These are phyloP conservation scores for Tetraselmis chui DNA, from an alignment of 139 green algal genomes.

Conservation along the genomic window DNA sequence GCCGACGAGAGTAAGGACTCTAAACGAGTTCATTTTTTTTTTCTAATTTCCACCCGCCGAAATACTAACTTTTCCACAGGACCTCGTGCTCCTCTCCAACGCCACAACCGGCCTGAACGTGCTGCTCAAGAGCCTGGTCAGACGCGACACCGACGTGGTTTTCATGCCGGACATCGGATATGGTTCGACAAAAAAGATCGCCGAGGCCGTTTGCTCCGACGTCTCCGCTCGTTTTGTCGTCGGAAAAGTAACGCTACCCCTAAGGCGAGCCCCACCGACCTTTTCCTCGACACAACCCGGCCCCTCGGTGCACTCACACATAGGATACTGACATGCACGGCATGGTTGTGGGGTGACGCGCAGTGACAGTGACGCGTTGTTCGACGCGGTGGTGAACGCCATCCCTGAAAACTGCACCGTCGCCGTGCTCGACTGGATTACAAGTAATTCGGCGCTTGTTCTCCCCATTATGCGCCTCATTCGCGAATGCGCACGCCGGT, in stretches of 20 bases:
- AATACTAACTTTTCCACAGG: too few species aligned
- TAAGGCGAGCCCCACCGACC: constrained; percentile 11
- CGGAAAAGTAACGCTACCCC: constrained; percentile 34
- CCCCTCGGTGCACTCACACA: neutral
- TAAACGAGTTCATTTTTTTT: too few species aligned
- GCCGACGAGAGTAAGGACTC: too few species aligned
- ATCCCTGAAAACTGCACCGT: constrained; percentile 35
- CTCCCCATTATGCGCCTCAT: constrained; percentile 45
- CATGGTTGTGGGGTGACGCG: neutral
- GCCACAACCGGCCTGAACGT: constrained; percentile 60
- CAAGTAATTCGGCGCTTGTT: constrained; percentile 52
- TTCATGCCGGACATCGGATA: constrained; percentile 37
- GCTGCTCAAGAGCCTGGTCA: constrained; percentile 32
- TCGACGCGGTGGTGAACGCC: constrained; percentile 30
- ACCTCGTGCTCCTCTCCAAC: constrained; percentile 63
- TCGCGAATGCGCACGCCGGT: constrained; percentile 40
- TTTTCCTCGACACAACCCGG: neutral
- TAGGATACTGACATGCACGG: too few species aligned
- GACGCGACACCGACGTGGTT: constrained; percentile 6
- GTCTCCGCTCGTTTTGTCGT: constrained; percentile 30
- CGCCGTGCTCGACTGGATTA: constrained; percentile 57
- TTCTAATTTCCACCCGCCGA: constrained; percentile 3
- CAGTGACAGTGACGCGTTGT: constrained; percentile 33
- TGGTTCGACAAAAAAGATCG: constrained; percentile 63
- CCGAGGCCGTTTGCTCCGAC: constrained; percentile 26